These are phyloP conservation scores for Colletotrichum brevisporum DNA, from an alignment of 2,329 filamentous ascomycete genomes.

Conservation along the genomic window DNA sequence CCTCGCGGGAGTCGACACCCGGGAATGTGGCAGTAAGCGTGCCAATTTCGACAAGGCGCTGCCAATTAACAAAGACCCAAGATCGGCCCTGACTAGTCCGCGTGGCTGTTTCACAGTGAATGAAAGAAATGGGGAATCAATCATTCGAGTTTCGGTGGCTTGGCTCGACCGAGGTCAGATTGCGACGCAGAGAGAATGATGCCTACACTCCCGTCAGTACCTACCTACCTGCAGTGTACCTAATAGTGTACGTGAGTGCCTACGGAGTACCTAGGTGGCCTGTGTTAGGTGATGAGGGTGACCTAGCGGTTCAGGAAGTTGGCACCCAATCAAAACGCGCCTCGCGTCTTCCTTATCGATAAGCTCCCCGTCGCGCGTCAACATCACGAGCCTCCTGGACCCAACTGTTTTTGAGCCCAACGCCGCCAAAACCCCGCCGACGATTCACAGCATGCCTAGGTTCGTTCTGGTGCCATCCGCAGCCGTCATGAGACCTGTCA, in stretches of 20 bases:
- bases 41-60: slow-evolving; percentile 25
- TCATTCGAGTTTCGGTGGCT: slow-evolving; percentile 13
- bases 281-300: not conserved
- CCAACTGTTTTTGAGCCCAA: slow-evolving; percentile 32
- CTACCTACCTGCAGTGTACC: too few relatives aligned
- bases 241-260: too few relatives aligned
- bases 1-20: slow-evolving; percentile 5
- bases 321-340: slow-evolving; percentile 24
- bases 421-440: slow-evolving; percentile 23
- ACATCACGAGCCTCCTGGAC: slow-evolving; percentile 29
- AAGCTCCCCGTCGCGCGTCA: slow-evolving; percentile 36
- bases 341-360: slow-evolving; percentile 42
- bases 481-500: not conserved
- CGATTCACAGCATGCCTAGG: slow-evolving; percentile 40
- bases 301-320: not conserved
- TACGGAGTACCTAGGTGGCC: too few relatives aligned
- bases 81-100: slow-evolving; percentile 26
- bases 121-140: slow-evolving; percentile 33
- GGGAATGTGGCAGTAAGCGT: not conserved
- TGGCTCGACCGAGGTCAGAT: slow-evolving; percentile 2
- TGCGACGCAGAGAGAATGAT: not conserved
- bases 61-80: slow-evolving; percentile 26
- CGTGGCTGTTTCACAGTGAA: slow-evolving; percentile 37
- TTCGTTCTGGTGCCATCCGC: slow-evolving; percentile 3
- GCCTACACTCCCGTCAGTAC: too few relatives aligned